Base-by-base conservation (phyloP, 2,329 filamentous ascomycete genomes). In the Apiospora kogelbergensis region DNA sequence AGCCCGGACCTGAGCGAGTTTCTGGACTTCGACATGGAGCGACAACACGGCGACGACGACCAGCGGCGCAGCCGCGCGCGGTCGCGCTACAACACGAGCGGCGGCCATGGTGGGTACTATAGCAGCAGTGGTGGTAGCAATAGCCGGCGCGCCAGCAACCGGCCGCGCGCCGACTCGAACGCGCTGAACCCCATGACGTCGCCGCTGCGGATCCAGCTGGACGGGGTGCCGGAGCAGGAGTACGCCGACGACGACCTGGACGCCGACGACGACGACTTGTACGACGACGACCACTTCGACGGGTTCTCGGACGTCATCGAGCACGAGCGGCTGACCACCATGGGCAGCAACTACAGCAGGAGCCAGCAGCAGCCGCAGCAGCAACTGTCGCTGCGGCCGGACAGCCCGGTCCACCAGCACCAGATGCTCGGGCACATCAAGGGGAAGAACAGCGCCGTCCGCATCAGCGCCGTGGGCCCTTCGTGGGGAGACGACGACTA, bases 401-500 rank as follows among this genome's bases (percentile, higher is more conserved):
- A 85, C 42, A 78, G 74, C 30, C 78, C 77, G 9, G 69, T 64
- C 22, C 60, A 63, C 3, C 30, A 63, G 10, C 30, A 40, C 15
- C 30, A n/a, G 1, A 65, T 74, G 24, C 69, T 73, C 46, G 69
- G 70, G 10, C 73, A 75, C 22, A 72, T 71, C 42, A 67, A 70
- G 30, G 72, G 70, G 68, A 77, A 78, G 73, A 76, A 82, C 74
- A 84, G 81, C 73, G 78, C 79, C 65, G 83, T 81, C 13, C 80
- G 84, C 6, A 73, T 83, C 57, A 83, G 81, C 66, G 81, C 81
- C 1, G 81, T 83, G 20, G 81, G 81, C 22, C 72, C 72, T 26
- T 71, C 75, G 9, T 82, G 80, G 82, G 81, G 80, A n/a, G 81
- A 84, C 64, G 81, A 84, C 53, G 81, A 80, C 74, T 72, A 73